A percentile compares a stretch with the other conserved stretches of the same genome.
Conservation (phyloP, 2,329 filamentous ascomycete species). For the Xylaria sp. region DNA sequence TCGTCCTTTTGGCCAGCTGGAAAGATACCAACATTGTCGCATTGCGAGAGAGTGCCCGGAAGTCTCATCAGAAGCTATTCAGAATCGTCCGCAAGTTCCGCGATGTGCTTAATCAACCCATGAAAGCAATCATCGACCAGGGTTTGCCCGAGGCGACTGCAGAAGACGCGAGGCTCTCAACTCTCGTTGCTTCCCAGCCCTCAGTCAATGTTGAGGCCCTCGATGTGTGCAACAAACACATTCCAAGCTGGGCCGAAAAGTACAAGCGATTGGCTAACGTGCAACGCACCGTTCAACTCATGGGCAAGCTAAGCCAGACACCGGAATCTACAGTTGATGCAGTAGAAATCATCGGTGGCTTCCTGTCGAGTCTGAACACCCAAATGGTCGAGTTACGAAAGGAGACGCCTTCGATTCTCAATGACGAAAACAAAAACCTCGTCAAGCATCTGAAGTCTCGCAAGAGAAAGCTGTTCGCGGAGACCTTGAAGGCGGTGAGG, state of each 20-base stretch:
- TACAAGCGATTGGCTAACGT: constrained; percentile 67
- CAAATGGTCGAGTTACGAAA: constrained; percentile 71
- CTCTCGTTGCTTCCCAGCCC: constrained; percentile 25
- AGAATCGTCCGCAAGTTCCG: constrained; percentile 88
- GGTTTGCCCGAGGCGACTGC: constrained; percentile 51
- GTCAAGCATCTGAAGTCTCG: constrained; percentile 86
- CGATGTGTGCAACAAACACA: constrained; percentile 30
- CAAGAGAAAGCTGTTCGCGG: constrained; percentile 85
- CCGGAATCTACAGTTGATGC: constrained; percentile 50
- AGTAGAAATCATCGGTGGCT: constrained; percentile 56
- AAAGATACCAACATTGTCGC: constrained; percentile 95
- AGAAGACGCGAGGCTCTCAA: constrained; percentile 7
- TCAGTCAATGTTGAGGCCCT: constrained; percentile 34
- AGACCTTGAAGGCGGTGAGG: constrained; percentile 75
- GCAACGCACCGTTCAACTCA: constrained; percentile 64
- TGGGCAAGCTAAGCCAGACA: constrained; percentile 58
- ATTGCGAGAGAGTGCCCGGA: constrained; percentile 79
- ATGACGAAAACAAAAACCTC: constrained; percentile 75
- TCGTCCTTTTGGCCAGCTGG: constrained; percentile 93
- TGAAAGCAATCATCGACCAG: constrained; percentile 57
- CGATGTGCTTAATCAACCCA: constrained; percentile 67
- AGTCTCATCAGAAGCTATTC: constrained; percentile 88
- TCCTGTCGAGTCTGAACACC: constrained; percentile 62
- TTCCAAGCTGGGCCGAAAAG: constrained; percentile 39
- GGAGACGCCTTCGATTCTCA: constrained; percentile 75